Evolutionary conservation across 371 early-diverging fungal species (phyloP), one percentile per base, ranked within the genome.

Genomic region (Rhizopus microsporus): DNA sequence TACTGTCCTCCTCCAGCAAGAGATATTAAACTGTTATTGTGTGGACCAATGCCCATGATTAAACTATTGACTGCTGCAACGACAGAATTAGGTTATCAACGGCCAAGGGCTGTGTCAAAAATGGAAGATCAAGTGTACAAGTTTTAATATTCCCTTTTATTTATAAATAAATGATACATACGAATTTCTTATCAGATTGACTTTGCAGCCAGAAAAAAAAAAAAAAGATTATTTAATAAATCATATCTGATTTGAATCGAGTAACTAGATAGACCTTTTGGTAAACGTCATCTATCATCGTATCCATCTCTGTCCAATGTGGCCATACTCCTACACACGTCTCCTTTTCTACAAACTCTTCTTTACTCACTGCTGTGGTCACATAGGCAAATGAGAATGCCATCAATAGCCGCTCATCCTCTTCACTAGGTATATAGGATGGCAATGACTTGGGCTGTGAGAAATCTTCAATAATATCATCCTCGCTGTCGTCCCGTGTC

Each of bases 121-220:
- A 76, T 88, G 54, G 88, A 87, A 46, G 90, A 91, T 66, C 90
- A 90, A 65, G 92, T 97, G 17, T 97, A 90, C 83, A 94, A 94
- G 71, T 95, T 97, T 63, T 94, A 87, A 60, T 37, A 5, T 15
- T 6, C 34, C 23, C n/a, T 35, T 34, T 15, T 47, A 47, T 47
- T 47, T 47, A 29, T 29, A 23, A 23, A 23, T 23, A 23, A 23
- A 23, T 23, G 23, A 23, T 23, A 23, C 23, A 23, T 23, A 23
- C 23, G 23, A 23, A 23, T 2, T 23, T 23, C 23, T 23, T 23
- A 23, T 23, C n/a, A n/a, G n/a, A n/a, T 23, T 23, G 23, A 23
- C 23, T 23, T 23, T 23, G 23, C 23, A 23, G 23, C 2, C 23
- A 23, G 2, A 23, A 23, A 23, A 23, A 23, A 23, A 23, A 23